Evolutionary conservation across 2,329 filamentous ascomycete species (phyloP).

Genomic region (Volutella citrinella): DNA sequence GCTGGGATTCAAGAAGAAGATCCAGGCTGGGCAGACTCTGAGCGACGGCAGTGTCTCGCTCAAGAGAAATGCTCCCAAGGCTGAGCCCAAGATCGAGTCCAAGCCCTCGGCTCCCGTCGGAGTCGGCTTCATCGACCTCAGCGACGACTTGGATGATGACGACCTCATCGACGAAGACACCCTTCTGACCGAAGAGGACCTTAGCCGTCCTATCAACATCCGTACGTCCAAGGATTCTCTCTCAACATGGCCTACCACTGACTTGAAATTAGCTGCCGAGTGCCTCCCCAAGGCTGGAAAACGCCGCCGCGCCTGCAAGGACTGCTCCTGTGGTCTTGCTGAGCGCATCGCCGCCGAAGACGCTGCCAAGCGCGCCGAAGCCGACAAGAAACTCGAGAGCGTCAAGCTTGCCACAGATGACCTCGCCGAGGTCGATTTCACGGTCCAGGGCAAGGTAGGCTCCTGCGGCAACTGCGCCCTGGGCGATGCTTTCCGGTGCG

Average conservation of each 20-base stretch:
- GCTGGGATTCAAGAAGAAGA: conserved; percentile 36
- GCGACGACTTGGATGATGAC: conserved; percentile 67
- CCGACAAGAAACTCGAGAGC: conserved; percentile 62
- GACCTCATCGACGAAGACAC: conserved; percentile 90
- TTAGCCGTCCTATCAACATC: conserved; percentile 71
- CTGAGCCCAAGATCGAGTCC: conserved; percentile 39
- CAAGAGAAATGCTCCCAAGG: conserved; percentile 43
- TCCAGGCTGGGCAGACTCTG: conserved; percentile 10
- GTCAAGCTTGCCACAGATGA: conserved; percentile 75
- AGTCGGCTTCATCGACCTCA: conserved; percentile 67
- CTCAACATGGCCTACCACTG: too few species aligned
- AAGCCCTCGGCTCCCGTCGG: conserved; percentile 46
- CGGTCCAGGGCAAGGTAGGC: conserved; percentile 93
- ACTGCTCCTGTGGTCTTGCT: conserved; percentile 93
- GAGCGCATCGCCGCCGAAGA: conserved; percentile 86
- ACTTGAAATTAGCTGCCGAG: conserved; percentile 76
- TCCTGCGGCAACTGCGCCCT: conserved; percentile 93
- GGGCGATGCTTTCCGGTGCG: conserved; percentile 82
- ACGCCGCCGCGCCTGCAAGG: conserved; percentile 91
- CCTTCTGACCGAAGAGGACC: conserved; percentile 80
- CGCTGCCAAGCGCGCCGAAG: conserved; percentile 63
- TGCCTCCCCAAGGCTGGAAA: conserved; percentile 86
- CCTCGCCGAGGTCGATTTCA: conserved; percentile 86
- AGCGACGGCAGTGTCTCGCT: conserved; percentile 24
- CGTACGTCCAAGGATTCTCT: too few species aligned